phyloP scores from a whole-genome alignment of 1,284 basidiomycete species.

The Coniferiporia weirii region DNA sequence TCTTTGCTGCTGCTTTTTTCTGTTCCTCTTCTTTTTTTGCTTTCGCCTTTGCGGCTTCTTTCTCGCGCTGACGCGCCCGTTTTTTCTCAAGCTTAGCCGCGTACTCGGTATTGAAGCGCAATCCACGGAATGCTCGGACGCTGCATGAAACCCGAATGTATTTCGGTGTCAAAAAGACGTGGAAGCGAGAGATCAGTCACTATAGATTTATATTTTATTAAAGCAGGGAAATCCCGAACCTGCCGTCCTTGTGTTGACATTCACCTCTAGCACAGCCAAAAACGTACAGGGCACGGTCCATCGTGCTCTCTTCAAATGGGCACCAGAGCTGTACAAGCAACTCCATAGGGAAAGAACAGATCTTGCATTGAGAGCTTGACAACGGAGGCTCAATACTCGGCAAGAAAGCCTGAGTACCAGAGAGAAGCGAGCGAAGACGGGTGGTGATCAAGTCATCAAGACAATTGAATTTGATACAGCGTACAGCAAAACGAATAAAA shows the following conservation, averaged over 20 bases:
- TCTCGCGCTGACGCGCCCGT: slow-evolving; percentile 30
- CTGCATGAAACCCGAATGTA: slow-evolving; percentile 32
- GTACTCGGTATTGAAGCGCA: slow-evolving; percentile 66
- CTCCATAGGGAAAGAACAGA: slow-evolving; percentile 67
- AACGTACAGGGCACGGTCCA: slow-evolving; percentile 75
- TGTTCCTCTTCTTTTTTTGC: slow-evolving; percentile 29
- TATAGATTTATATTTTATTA: not conserved
- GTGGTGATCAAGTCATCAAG: not conserved
- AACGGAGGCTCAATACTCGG: slow-evolving; percentile 27
- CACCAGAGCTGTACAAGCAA: slow-evolving; percentile 82
- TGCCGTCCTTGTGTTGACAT: slow-evolving; percentile 70
- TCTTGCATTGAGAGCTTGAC: slow-evolving; percentile 51
- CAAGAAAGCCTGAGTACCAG: slow-evolving; percentile 28
- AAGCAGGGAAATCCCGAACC: slow-evolving; percentile 40
- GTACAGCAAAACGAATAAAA: slow-evolving; percentile 38
- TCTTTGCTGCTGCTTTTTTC: slow-evolving; percentile 31
- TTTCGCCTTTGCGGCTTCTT: slow-evolving; percentile 34
- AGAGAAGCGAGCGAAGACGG: not conserved
- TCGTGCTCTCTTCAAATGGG: slow-evolving; percentile 74
- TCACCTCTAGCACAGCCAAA: slow-evolving; percentile 67
- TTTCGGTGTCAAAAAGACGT: not conserved
- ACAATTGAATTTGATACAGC: slow-evolving; percentile 21
- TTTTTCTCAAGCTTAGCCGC: slow-evolving; percentile 60
- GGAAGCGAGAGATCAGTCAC: not conserved
- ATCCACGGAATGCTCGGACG: slow-evolving; percentile 70